Percentiles rank a stretch among this genome's conserved stretches.
Evolutionary conservation across 202 grass and related monocot species (phyloP).

Genomic region (Setaria viridis): DNA sequence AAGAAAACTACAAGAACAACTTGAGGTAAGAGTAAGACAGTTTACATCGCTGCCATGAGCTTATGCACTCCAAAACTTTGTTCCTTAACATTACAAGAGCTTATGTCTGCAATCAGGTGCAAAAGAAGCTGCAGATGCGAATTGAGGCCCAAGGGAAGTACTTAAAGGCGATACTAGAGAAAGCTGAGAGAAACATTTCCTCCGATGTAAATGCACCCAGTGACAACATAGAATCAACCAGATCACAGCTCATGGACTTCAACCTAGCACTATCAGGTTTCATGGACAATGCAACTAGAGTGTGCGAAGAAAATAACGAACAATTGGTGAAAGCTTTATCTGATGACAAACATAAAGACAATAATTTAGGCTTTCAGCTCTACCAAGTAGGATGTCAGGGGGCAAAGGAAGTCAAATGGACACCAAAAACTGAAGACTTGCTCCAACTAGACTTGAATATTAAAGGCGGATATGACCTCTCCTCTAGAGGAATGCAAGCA

Average conservation of each 20-base stretch:
- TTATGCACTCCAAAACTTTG: not conserved
- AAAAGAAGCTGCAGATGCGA: slow-evolving; percentile 92
- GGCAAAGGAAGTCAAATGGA: slow-evolving; percentile 46
- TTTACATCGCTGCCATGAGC: not conserved
- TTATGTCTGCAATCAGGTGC: slow-evolving; percentile 62
- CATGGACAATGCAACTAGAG: slow-evolving; percentile 46
- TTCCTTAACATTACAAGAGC: not conserved
- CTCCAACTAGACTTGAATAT: slow-evolving; percentile 81
- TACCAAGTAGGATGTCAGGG: slow-evolving; percentile 46
- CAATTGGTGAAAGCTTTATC: slow-evolving; percentile 52
- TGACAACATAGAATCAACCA: slow-evolving; percentile 43
- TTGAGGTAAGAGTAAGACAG: slow-evolving; percentile 75
- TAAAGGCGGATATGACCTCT: slow-evolving; percentile 68
- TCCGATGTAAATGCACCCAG: slow-evolving; percentile 48
- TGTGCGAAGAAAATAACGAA: slow-evolving; percentile 46
- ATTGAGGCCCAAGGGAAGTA: slow-evolving; percentile 97
- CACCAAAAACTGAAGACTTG: slow-evolving; percentile 48
- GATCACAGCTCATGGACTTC: slow-evolving; percentile 59
- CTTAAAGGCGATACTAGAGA: slow-evolving; percentile 75
- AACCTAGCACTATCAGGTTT: slow-evolving; percentile 62
- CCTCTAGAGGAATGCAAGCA: slow-evolving; percentile 53
- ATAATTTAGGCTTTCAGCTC: slow-evolving; percentile 50
- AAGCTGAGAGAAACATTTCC: slow-evolving; percentile 65
- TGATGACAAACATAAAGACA: slow-evolving; percentile 47
- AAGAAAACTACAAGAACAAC: slow-evolving; percentile 73